Conservation (phyloP, 192 early-diverging fungal species). For the Dissophora ornata region DNA sequence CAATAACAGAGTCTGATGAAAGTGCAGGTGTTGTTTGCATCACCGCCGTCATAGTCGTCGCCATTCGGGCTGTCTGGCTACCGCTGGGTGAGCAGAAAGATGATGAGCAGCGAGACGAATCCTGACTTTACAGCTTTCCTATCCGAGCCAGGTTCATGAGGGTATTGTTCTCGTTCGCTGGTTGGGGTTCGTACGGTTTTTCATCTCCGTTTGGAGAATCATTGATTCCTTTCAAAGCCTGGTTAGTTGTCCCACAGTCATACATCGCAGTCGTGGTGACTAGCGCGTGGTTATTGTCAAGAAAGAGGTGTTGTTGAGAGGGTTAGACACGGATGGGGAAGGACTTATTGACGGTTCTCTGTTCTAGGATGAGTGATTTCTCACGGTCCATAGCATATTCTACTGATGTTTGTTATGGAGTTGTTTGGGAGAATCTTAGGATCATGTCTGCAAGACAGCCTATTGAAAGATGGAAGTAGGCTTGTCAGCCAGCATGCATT, state of each 20-base stretch:
- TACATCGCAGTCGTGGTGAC: neutral
- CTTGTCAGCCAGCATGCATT: no score
- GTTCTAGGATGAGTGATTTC: constrained; percentile 13
- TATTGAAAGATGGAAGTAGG: no score
- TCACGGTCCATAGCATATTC: neutral
- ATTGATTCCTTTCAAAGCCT: no score
- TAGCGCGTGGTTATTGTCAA: constrained; percentile 12
- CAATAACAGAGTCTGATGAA: no score
- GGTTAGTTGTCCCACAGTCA: neutral
- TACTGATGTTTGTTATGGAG: neutral
- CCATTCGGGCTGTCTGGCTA: no score
- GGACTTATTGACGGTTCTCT: constrained; percentile 22
- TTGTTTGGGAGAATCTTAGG: constrained; percentile 3
- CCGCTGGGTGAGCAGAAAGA: neutral
- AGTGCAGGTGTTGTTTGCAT: no score
- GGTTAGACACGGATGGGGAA: constrained; percentile 43
- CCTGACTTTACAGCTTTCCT: constrained; percentile 5
- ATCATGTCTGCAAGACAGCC: constrained; percentile 27
- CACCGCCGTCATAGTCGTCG: no score
- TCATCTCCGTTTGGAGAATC: neutral
- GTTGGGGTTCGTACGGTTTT: neutral
- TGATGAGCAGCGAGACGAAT: constrained; percentile 11
- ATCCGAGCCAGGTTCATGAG: constrained; percentile 7
- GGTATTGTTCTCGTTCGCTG: neutral
- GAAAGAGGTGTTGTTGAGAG: constrained; percentile 8